phyloP scores from a whole-genome alignment of 306 rosid genomes.

The Echinosophora koreensis region DNA sequence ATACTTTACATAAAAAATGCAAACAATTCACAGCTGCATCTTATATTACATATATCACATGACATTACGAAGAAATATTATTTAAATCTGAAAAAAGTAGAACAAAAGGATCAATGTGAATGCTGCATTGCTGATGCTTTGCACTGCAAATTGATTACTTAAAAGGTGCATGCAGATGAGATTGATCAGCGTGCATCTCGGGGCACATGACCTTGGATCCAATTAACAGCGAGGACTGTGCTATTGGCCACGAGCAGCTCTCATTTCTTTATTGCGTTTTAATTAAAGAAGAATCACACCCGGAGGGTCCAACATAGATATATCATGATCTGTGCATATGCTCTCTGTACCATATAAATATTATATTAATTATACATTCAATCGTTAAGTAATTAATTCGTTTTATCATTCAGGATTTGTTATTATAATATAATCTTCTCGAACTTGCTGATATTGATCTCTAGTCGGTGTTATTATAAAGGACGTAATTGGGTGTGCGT shows the following conservation, averaged over 20 bases:
- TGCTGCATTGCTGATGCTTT: neutral
- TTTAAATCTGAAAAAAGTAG: neutral
- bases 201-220: conserved; percentile 64
- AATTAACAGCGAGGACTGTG: conserved; percentile 62
- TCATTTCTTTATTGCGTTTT: conserved; percentile 45
- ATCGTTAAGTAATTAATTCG: neutral
- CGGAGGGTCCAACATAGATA: conserved; percentile 40
- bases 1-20: conserved; percentile 8
- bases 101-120: conserved; percentile 33
- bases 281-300: conserved; percentile 19
- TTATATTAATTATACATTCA: conserved; percentile 9
- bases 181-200: conserved; percentile 64
- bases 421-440: conserved; percentile 40
- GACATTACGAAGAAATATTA: conserved; percentile 11
- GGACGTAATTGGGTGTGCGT: conserved; percentile 5
- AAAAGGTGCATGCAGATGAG: conserved; percentile 45
- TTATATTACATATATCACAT: conserved; percentile 41
- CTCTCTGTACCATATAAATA: conserved; percentile 41
- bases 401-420: conserved; percentile 28
- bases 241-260: conserved; percentile 50
- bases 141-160: neutral
- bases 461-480: conserved; percentile 46
- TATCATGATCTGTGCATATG: conserved; percentile 47
- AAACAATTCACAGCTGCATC: conserved; percentile 30
- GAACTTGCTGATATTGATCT: conserved; percentile 47